Evolutionary conservation across 331 rosid genomes (phyloP).

Genomic region (Pyracantha coccinea): DNA sequence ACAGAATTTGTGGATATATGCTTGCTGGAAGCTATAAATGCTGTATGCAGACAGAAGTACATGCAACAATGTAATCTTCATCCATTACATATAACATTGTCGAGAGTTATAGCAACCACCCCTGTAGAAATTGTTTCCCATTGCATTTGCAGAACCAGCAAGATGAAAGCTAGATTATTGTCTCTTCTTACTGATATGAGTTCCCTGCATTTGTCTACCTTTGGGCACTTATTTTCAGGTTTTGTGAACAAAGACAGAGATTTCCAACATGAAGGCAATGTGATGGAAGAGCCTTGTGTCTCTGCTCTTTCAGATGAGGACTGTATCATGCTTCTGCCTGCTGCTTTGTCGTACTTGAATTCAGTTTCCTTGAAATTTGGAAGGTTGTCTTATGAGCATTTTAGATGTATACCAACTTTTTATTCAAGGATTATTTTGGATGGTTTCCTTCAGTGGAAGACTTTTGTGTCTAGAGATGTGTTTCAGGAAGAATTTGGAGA

Average conservation of each 20-base stretch:
- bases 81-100: conserved; percentile 45
- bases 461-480: conserved; percentile 47
- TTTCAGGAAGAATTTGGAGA: conserved; percentile 62
- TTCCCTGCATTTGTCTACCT: conserved; percentile 59
- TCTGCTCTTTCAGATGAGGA: conserved; percentile 50
- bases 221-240: conserved; percentile 55
- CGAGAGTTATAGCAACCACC: conserved; percentile 45
- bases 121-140: conserved; percentile 49
- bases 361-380: conserved; percentile 38
- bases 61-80: conserved; percentile 37
- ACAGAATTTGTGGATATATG: conserved; percentile 54
- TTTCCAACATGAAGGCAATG: conserved; percentile 20
- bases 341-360: conserved; percentile 54
- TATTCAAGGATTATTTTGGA: conserved; percentile 61
- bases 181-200: conserved; percentile 57
- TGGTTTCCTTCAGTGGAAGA: conserved; percentile 62
- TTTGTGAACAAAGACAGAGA: conserved; percentile 30
- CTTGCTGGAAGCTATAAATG: conserved; percentile 64
- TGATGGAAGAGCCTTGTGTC: conserved; percentile 22
- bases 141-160: conserved; percentile 40
- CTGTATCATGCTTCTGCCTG: conserved; percentile 60
- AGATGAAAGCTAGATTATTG: conserved; percentile 53
- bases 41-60: conserved; percentile 38
- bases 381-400: conserved; percentile 24
- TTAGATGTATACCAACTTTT: conserved; percentile 31